Evolutionary conservation across 208 protist genomes (phyloP).

Genomic region (Trypanosoma conorhini): DNA sequence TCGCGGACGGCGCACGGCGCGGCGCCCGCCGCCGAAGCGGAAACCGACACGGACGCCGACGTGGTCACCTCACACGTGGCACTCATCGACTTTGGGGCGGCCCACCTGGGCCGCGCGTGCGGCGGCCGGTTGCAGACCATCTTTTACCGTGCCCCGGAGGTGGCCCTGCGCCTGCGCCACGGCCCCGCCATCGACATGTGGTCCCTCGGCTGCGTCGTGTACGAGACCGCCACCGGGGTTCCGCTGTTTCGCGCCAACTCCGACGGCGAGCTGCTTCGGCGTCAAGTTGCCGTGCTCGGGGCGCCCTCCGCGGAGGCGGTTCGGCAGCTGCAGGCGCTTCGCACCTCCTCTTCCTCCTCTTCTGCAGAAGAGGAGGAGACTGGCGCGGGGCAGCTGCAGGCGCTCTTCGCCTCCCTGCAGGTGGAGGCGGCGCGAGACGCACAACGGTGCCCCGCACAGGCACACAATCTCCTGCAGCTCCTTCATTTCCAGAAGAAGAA

Average conservation of each 20-base stretch:
- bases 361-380: not conserved
- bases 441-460: not conserved
- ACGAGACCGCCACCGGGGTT: slow-evolving; percentile 50
- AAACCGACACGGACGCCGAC: slow-evolving; percentile 20
- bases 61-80: slow-evolving; percentile 76
- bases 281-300: slow-evolving; percentile 35
- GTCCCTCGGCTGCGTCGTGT: slow-evolving; percentile 57
- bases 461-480: slow-evolving; percentile 5
- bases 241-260: slow-evolving; percentile 40
- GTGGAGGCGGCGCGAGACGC: not conserved
- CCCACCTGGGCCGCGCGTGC: slow-evolving; percentile 85
- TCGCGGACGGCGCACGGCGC: too few relatives aligned
- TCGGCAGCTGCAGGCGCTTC: not conserved
- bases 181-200: slow-evolving; percentile 71
- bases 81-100: slow-evolving; percentile 97
- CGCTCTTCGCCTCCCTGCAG: slow-evolving; percentile 3
- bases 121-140: slow-evolving; percentile 95
- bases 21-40: not conserved
- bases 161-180: slow-evolving; percentile 80
- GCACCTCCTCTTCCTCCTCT: not conserved
- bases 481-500: slow-evolving; percentile 16
- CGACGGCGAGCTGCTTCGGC: slow-evolving; percentile 41
- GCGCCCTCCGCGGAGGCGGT: slow-evolving; percentile 25
- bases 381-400: not conserved
- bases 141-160: slow-evolving; percentile 96